Evolutionary conservation across 2,329 filamentous ascomycete species (phyloP).

Genomic region (Chalaropsis ovoidea): DNA sequence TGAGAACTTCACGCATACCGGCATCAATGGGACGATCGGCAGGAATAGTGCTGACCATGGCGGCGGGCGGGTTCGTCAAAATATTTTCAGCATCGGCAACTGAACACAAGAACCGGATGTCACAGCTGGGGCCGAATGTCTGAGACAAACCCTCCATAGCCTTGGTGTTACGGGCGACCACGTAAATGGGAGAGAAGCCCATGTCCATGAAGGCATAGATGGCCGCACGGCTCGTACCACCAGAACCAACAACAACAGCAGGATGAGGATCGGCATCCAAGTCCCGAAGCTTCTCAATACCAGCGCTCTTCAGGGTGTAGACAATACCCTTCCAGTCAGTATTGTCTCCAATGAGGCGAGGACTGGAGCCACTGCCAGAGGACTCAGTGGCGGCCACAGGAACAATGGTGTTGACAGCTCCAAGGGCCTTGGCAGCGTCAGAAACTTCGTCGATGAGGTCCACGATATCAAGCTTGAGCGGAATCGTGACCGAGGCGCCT

Average conservation of each 20-base stretch:
- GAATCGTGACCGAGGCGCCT: slow-evolving; percentile 90
- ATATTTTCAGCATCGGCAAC: slow-evolving; percentile 33
- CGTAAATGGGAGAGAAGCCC: slow-evolving; percentile 74
- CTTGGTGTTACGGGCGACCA: slow-evolving; percentile 63
- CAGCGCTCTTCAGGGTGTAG: slow-evolving; percentile 60
- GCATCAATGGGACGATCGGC: slow-evolving; percentile 74
- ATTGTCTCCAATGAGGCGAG: slow-evolving; percentile 64
- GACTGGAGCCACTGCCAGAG: slow-evolving; percentile 31
- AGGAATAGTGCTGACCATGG: slow-evolving; percentile 84
- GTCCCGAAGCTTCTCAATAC: slow-evolving; percentile 39
- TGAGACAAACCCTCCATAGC: slow-evolving; percentile 59
- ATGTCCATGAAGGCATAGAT: slow-evolving; percentile 79
- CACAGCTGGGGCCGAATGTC: slow-evolving; percentile 64
- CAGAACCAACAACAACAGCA: slow-evolving; percentile 78
- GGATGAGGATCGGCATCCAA: slow-evolving; percentile 31
- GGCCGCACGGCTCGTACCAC: slow-evolving; percentile 83
- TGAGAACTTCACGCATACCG: slow-evolving; percentile 55
- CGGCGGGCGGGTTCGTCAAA: slow-evolving; percentile 45
- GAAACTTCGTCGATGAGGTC: slow-evolving; percentile 69
- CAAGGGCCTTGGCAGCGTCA: slow-evolving; percentile 68
- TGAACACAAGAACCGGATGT: slow-evolving; percentile 52
- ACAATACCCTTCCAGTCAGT: slow-evolving; percentile 95
- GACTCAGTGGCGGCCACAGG: slow-evolving; percentile 36
- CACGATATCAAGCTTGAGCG: slow-evolving; percentile 83
- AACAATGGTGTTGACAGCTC: slow-evolving; percentile 90